Evolutionary conservation across 148 eudicot species (phyloP), one percentile per base, ranked within the genome.

Genomic region (Fagopyrum esculentum): DNA sequence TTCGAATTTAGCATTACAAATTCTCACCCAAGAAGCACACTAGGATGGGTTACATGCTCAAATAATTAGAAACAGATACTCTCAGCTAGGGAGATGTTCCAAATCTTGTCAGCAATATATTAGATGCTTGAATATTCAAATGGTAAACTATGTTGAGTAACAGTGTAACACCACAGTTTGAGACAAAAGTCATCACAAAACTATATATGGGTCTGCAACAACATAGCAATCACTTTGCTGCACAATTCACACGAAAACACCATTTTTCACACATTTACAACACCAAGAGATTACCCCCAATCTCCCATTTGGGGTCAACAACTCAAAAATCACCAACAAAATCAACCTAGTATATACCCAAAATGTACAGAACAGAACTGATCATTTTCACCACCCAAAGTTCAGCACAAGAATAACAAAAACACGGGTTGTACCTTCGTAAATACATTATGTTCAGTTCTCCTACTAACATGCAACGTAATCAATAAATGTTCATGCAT

Each of bases 381-480:
- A 35, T 40, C 71, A 35, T 35, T 43, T 43, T 66, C 6, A 29
- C n/a, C 16, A 63, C 69, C 44, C 16, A 13, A 6, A 40, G 17
- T 66, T 66, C 44, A 61, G 63, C 63, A 8, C 63, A n/a, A 63
- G 44, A 12, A 63, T 26, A 4, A 35, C 40, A 63, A 30, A 59
- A 29, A 26, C 69, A 19, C 4, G 43, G 45, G 45, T 29, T 63
- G 29, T 30, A 11, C 69, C 45, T 11, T 5, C 44, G 11, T 55
- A 29, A 63, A 44, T 44, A 63, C 2, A 4, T 11, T 35, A 9
- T 64, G 19, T 66, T 40, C 47, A 10, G 19, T 66, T 64, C 17
- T 12, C 44, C 43, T 26, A 35, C 71, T 6, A 66, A 66, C 71
- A 66, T 66, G 71, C 71, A 66, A 43, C n/a, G 71, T 46, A 66